phyloP scores from a whole-genome alignment of 345 rosid genomes.

The Draba incana region DNA sequence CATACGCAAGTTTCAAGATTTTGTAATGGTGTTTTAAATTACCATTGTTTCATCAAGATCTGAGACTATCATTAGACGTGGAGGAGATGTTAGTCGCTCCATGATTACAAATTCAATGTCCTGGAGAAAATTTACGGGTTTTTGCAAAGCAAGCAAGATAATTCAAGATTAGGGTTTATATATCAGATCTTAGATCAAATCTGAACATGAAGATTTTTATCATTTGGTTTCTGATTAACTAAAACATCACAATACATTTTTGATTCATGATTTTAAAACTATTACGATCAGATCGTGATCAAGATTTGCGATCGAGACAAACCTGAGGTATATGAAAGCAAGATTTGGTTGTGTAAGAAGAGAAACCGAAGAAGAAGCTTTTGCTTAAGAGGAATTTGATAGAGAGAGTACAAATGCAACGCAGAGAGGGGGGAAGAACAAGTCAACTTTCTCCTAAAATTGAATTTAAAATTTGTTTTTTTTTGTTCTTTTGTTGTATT shows the following conservation, averaged over 20 bases:
- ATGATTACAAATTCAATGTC: constrained; percentile 42
- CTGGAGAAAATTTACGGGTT: not conserved
- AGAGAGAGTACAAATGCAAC: constrained; percentile 1
- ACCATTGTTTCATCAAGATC: constrained; percentile 99
- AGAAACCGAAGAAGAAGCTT: constrained; percentile 17
- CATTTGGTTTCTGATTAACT: not conserved
- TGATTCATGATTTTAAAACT: not conserved
- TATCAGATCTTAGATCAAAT: not conserved
- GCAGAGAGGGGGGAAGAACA: constrained; percentile 36
- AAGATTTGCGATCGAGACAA: constrained; percentile 22
- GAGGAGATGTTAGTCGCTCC: constrained; percentile 67
- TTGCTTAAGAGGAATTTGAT: constrained; percentile 13
- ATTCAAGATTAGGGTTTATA: not conserved
- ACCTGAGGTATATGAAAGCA: constrained; percentile 17
- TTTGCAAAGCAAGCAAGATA: not conserved
- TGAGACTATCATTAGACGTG: constrained; percentile 89
- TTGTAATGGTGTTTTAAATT: not conserved
- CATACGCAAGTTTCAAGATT: not conserved
- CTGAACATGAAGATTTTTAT: too few relatives aligned
- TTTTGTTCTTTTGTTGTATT: not conserved
- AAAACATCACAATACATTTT: constrained; percentile 5
- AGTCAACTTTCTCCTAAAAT: constrained; percentile 23
- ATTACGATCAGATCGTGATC: not conserved
- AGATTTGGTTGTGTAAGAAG: not conserved
- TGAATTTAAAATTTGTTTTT: constrained; percentile 14